Conservation (phyloP, 495 filamentous ascomycete genomes). For the Tuber melanosporum region DNA sequence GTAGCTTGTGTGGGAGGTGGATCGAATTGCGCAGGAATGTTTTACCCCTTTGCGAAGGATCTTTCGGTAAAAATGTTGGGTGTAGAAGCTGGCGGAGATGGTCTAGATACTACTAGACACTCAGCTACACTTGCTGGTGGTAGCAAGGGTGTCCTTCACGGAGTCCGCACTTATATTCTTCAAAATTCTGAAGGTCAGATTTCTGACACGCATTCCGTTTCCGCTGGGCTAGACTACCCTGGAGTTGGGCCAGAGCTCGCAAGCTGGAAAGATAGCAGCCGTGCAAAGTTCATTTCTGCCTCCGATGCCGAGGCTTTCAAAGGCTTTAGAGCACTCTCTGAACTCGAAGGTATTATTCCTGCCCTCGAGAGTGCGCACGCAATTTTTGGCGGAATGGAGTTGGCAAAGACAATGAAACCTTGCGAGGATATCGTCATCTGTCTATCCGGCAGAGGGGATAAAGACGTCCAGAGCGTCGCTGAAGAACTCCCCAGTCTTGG, state of each 20-base stretch:
- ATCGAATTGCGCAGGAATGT: slow-evolving; percentile 62
- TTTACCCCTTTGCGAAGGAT: slow-evolving; percentile 89
- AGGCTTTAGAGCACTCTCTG: slow-evolving; percentile 76
- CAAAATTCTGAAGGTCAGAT: slow-evolving; percentile 92
- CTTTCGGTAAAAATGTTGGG: slow-evolving; percentile 78
- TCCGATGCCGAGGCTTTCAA: slow-evolving; percentile 85
- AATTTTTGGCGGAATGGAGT: slow-evolving; percentile 75
- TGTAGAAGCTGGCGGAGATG: slow-evolving; percentile 94
- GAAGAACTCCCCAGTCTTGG: slow-evolving; percentile 86
- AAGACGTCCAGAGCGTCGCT: slow-evolving; percentile 97
- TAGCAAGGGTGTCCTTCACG: slow-evolving; percentile 86
- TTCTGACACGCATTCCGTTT: slow-evolving; percentile 87
- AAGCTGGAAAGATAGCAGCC: slow-evolving; percentile 79
- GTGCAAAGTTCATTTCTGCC: slow-evolving; percentile 83
- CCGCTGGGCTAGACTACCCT: slow-evolving; percentile 95
- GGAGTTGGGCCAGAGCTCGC: slow-evolving; percentile 90
- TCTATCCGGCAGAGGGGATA: slow-evolving; percentile 85
- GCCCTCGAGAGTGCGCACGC: slow-evolving; percentile 92
- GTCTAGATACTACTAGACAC: slow-evolving; percentile 80
- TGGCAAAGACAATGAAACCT: slow-evolving; percentile 86
- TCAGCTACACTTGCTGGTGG: slow-evolving; percentile 82
- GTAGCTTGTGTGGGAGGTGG: slow-evolving; percentile 95
- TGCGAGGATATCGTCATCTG: slow-evolving; percentile 92
- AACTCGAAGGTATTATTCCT: slow-evolving; percentile 93
- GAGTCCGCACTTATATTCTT: slow-evolving; percentile 89